These are phyloP conservation scores for Metarhizium rileyi DNA, from an alignment of 2,329 filamentous ascomycete species.

Conservation along the genomic window DNA sequence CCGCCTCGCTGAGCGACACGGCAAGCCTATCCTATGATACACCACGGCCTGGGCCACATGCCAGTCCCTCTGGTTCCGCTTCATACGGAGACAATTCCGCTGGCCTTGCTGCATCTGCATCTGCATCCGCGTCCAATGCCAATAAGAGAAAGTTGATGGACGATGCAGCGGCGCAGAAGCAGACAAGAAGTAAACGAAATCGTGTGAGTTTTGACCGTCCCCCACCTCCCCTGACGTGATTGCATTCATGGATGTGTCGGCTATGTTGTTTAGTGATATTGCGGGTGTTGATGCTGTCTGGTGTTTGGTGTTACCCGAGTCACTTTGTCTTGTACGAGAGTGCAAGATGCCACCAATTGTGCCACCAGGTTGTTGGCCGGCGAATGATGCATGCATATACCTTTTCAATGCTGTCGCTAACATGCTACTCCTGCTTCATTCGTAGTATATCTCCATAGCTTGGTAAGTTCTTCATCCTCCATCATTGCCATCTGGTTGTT, in stretches of 20 bases:
- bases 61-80: constrained; percentile 28
- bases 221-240: background rate
- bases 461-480: constrained; percentile 33
- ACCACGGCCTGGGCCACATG: constrained; percentile 21
- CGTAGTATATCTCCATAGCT: constrained; percentile 50
- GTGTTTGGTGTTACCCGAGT: background rate
- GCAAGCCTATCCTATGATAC: constrained; percentile 23
- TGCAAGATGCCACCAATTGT: background rate
- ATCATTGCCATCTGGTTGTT: background rate
- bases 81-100: constrained; percentile 42
- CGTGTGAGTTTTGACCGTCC: constrained; percentile 32
- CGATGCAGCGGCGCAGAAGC: constrained; percentile 36
- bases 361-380: background rate
- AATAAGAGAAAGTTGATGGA: constrained; percentile 31
- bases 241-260: background rate
- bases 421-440: constrained; percentile 3
- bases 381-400: background rate
- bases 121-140: constrained; percentile 9
- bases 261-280: background rate
- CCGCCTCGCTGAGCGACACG: constrained; percentile 20
- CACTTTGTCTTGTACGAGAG: background rate
- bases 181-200: constrained; percentile 52
- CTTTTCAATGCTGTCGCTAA: background rate
- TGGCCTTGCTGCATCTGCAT: background rate
- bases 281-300: background rate